Conservation (phyloP, 1,139 yeast genomes). For the Pichia sp. region DNA sequence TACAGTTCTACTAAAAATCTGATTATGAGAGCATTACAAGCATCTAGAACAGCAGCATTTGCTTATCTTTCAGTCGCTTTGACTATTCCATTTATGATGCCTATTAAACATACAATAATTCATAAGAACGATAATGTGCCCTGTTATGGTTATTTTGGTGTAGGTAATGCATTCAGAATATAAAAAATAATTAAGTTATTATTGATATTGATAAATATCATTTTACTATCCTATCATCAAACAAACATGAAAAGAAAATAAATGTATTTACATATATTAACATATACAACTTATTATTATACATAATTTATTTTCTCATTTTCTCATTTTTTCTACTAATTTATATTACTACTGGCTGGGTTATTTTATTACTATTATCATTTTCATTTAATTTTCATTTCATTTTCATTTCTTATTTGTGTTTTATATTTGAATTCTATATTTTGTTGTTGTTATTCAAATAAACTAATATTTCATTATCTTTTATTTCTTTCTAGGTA, state of each 20-base stretch:
- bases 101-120: slow-evolving; percentile 25
- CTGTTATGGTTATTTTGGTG: slow-evolving; percentile 24
- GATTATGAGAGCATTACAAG: neutral
- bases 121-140: slow-evolving; percentile 16
- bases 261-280: too few species aligned
- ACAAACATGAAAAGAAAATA: too few species aligned
- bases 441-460: neutral
- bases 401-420: neutral
- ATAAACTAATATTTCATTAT: neutral
- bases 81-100: slow-evolving; percentile 29
- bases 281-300: too few species aligned
- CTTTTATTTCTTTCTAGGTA: neutral
- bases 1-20: too few species aligned
- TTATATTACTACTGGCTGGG: neutral
- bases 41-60: slow-evolving; percentile 21
- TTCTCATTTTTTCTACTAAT: too few species aligned
- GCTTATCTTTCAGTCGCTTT: slow-evolving; percentile 28
- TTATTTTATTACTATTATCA: neutral
- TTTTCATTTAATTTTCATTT: neutral
- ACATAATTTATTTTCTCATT: too few species aligned
- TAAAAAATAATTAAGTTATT: slow-evolving; percentile 7
- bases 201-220: too few species aligned
- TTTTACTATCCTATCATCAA: too few species aligned
- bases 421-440: neutral
- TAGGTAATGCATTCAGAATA: slow-evolving; percentile 28